Evolutionary conservation across 2,329 filamentous ascomycete genomes (phyloP), one percentile per base, ranked within the genome.

Genomic region (Fusarium drepaniforme): DNA sequence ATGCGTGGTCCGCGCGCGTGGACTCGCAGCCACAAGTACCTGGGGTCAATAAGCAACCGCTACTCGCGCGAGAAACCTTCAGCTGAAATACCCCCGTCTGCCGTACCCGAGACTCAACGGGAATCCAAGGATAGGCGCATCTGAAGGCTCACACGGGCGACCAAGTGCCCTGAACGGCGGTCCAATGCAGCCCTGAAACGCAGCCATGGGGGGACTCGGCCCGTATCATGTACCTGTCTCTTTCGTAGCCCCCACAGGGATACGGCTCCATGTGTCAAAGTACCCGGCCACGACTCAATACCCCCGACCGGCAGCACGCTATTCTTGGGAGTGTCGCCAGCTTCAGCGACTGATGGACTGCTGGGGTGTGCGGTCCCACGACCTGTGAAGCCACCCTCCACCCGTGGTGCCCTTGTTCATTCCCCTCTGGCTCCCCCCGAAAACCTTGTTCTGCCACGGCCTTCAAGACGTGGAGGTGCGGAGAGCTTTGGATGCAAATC

Each of bases 251-350:
- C 75, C 74, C 71, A 70, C 73, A 44, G 23, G 42, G 51, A 28
- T 40, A 12, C 58, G n/a, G 35, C 64, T 56, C 77, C 75, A 77
- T 79, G 76, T 77, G 76, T 70, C 68, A 59, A 72, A 62, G 77
- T 72, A 76, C 51, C 67, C 57, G 60, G 40, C 56, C 70, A 68
- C 67, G 67, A 68, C 62, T 70, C 65, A 67, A 67, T 74, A 75
- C 74, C 65, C 71, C 65, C 66, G 66, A 71, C 65, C 60, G 58
- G 73, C 62, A 63, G 65, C 67, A 64, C 70, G 66, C 75, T 78
- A 73, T 66, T 66, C 44, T 59, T 59, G 42, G 75, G 69, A 71
- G 72, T 75, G 63, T 60, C 59, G 61, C 33, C 59, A 76, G 70
- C 57, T 64, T 67, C 49, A 56, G 28, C 16, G 5, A 53, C 49